phyloP scores from a whole-genome alignment of 2,329 filamentous ascomycete genomes.

The Fusarium devonianum region DNA sequence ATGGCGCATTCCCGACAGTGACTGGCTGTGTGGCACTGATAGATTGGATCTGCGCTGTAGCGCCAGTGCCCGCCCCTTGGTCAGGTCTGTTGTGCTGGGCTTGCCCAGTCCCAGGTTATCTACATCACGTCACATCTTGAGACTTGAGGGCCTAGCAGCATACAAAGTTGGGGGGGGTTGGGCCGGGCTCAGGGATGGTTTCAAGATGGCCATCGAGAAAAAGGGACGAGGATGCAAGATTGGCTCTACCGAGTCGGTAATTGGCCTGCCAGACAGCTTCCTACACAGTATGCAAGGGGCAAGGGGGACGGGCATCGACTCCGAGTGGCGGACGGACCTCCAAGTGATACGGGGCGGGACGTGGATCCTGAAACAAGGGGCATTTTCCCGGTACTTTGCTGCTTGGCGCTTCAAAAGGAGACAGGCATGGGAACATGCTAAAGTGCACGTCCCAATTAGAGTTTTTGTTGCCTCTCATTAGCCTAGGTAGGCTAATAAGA shows the following conservation, averaged over 20 bases:
- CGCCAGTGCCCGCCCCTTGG: too few relatives aligned
- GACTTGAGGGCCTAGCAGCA: too few relatives aligned
- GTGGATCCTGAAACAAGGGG: slow-evolving; percentile 29
- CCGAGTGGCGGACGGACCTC: slow-evolving; percentile 32
- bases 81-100: too few relatives aligned
- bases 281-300: not conserved
- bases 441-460: slow-evolving; percentile 1
- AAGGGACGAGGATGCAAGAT: too few relatives aligned
- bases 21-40: too few relatives aligned
- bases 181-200: slow-evolving; percentile 34
- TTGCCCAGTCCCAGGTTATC: too few relatives aligned
- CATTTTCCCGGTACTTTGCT: slow-evolving; percentile 14
- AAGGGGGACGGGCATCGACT: slow-evolving; percentile 14
- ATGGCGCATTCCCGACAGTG: too few relatives aligned
- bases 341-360: slow-evolving; percentile 18
- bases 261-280: slow-evolving; percentile 2
- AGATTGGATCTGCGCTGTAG: too few relatives aligned
- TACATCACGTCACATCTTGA: too few relatives aligned
- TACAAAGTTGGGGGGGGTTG: too few relatives aligned
- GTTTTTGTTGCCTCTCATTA: too few relatives aligned
- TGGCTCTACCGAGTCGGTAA: slow-evolving; percentile 16
- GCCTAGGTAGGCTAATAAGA: too few relatives aligned
- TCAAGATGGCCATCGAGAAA: slow-evolving; percentile 29
- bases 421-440: not conserved
- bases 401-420: not conserved